phyloP scores from a whole-genome alignment of 2,329 filamentous ascomycete genomes.

The Ophiosphaerella korrae region DNA sequence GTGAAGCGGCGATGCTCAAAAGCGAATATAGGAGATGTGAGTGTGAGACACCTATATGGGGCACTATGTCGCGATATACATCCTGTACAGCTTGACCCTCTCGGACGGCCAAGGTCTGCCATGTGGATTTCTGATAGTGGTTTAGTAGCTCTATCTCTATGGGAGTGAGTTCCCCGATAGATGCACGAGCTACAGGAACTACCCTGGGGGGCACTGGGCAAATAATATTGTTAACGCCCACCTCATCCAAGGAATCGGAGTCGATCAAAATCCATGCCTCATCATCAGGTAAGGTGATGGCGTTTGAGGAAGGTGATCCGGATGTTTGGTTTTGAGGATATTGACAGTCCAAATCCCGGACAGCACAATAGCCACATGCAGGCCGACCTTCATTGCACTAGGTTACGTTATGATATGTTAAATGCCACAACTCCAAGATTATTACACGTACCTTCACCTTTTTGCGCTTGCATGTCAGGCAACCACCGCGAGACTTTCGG shows the following conservation, averaged over 20 bases:
- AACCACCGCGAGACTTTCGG: constrained; percentile 39
- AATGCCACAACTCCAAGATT: neutral
- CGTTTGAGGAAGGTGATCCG: constrained; percentile 4
- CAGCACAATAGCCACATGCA: constrained; percentile 32
- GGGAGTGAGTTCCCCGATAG: constrained; percentile 25
- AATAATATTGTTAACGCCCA: constrained; percentile 20
- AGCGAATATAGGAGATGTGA: constrained; percentile 33
- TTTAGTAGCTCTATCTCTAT: constrained; percentile 30
- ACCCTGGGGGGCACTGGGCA: constrained; percentile 16
- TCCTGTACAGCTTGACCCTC: constrained; percentile 18
- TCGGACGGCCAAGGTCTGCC: constrained; percentile 28
- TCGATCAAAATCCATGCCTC: neutral
- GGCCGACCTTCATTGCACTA: constrained; percentile 41
- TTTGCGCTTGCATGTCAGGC: constrained; percentile 39
- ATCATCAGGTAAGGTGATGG: neutral
- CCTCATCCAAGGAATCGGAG: neutral
- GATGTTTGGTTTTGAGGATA: constrained; percentile 22
- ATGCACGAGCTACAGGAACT: constrained; percentile 21
- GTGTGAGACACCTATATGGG: constrained; percentile 24
- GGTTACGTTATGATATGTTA: constrained; percentile 1
- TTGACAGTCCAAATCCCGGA: constrained; percentile 30
- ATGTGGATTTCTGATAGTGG: constrained; percentile 32
- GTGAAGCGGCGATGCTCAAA: constrained; percentile 33
- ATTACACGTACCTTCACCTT: constrained; percentile 37
- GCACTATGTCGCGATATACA: constrained; percentile 31